These are phyloP conservation scores for Westerdykella sp. DNA, from an alignment of 2,329 filamentous ascomycete species.

Conservation along the genomic window DNA sequence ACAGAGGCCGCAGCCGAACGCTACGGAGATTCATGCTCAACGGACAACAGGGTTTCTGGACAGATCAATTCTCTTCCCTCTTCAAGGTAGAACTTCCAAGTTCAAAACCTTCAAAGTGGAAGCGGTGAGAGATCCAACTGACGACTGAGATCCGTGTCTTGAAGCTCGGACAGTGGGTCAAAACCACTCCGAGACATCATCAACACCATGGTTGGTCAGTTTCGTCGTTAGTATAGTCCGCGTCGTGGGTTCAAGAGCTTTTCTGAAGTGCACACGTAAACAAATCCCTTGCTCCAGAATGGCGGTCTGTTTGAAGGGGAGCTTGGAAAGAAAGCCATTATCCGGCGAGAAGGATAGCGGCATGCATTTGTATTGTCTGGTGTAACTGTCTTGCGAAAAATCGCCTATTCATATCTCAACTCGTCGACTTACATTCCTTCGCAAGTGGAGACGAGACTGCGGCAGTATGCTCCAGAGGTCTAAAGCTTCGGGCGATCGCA, in stretches of 20 bases:
- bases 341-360: slow-evolving; percentile 12
- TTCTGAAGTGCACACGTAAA: slow-evolving; percentile 3
- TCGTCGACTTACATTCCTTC: too few species aligned
- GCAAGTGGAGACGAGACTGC: too few species aligned
- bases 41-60: too few species aligned
- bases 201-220: slow-evolving; percentile 6
- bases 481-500: too few species aligned
- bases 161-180: slow-evolving; percentile 11
- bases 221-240: slow-evolving; percentile 16
- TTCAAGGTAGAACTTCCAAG: too few species aligned
- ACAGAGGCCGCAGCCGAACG: too few species aligned
- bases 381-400: too few species aligned
- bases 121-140: slow-evolving; percentile 21
- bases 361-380: slow-evolving; percentile 13
- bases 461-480: too few species aligned
- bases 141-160: slow-evolving; percentile 8
- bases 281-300: slow-evolving; percentile 11
- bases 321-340: slow-evolving; percentile 5
- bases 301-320: slow-evolving; percentile 15
- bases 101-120: slow-evolving; percentile 11
- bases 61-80: too few species aligned
- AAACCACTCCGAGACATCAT: background rate
- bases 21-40: too few species aligned
- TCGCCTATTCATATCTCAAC: too few species aligned
- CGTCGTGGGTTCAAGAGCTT: slow-evolving; percentile 10